A percentile compares a stretch with the other conserved stretches of the same genome.
Conservation (phyloP, 2,329 filamentous ascomycete species). For the Cercospora nicotianae region DNA sequence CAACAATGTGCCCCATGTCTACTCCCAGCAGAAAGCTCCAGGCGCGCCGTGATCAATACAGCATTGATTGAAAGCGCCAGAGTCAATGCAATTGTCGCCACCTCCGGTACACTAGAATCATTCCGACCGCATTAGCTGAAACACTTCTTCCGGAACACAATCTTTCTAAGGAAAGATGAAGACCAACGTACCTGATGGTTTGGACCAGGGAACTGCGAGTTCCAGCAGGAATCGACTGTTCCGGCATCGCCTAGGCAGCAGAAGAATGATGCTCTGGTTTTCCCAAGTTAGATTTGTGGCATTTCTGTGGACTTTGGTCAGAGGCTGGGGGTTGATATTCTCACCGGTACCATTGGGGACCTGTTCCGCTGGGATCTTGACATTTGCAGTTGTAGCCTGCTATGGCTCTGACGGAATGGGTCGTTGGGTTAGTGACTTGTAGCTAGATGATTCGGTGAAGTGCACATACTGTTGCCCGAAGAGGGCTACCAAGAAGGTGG, state of each 20-base stretch:
- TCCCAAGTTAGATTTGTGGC: background rate
- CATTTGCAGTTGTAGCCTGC: too few species aligned
- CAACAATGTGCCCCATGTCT: too few species aligned
- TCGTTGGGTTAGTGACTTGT: too few species aligned
- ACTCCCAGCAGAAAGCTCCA: background rate
- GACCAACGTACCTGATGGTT: background rate
- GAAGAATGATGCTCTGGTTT: background rate
- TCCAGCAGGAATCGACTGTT: background rate
- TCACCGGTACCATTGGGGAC: background rate
- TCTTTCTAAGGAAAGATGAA: background rate
- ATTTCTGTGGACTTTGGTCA: background rate
- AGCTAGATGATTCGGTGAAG: too few species aligned
- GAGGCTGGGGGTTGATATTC: background rate
- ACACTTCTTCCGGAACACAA: background rate
- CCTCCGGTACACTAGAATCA: background rate
- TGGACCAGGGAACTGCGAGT: background rate
- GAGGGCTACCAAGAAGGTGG: too few species aligned
- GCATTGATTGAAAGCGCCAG: background rate
- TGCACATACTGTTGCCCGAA: too few species aligned
- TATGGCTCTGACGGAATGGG: too few species aligned
- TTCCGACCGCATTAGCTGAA: background rate
- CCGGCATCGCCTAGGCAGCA: background rate
- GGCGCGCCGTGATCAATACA: background rate
- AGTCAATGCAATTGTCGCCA: background rate
- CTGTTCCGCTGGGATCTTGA: too few species aligned